Evolutionary conservation across 352 stramenopile genomes (phyloP).

Genomic region (Phytophthora pseudosyringae): DNA sequence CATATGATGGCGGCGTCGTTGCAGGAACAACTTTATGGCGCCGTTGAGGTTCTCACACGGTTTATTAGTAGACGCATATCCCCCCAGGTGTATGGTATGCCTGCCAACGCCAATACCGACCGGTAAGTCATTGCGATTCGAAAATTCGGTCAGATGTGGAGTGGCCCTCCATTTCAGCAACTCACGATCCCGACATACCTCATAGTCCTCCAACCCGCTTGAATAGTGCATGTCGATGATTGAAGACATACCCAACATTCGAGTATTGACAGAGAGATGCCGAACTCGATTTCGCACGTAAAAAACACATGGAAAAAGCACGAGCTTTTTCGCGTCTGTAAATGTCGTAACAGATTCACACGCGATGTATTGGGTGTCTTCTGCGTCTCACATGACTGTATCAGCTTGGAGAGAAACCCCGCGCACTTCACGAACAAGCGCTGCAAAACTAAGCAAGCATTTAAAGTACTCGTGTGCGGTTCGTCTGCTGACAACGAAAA

Average conservation of each 20-base stretch:
- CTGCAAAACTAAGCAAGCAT: slow-evolving; percentile 4
- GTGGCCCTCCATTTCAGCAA: background rate
- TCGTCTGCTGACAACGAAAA: slow-evolving; percentile 7
- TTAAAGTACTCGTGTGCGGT: slow-evolving; percentile 2
- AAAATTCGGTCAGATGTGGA: background rate
- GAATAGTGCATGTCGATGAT: slow-evolving; percentile 5
- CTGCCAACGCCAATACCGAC: slow-evolving; percentile 5
- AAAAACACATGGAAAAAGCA: slow-evolving; percentile 9
- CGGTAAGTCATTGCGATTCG: background rate
- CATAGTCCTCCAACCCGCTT: background rate
- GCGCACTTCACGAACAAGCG: background rate
- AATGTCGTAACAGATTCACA: background rate
- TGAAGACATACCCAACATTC: background rate
- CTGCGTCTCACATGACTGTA: background rate
- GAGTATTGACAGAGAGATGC: background rate
- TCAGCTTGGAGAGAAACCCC: background rate
- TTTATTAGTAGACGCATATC: slow-evolving; percentile 6
- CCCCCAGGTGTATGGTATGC: background rate
- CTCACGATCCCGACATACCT: background rate
- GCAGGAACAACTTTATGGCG: slow-evolving; percentile 1
- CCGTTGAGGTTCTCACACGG: slow-evolving; percentile 6
- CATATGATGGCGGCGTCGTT: slow-evolving; percentile 5
- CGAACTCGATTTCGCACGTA: slow-evolving; percentile 6
- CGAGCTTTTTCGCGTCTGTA: background rate
- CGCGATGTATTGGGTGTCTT: slow-evolving; percentile 1